A percentile compares a stretch with the other conserved stretches of the same genome.
These are phyloP conservation scores for Polygonum maritimum DNA, from an alignment of 148 eudicot genomes.

Conservation along the genomic window DNA sequence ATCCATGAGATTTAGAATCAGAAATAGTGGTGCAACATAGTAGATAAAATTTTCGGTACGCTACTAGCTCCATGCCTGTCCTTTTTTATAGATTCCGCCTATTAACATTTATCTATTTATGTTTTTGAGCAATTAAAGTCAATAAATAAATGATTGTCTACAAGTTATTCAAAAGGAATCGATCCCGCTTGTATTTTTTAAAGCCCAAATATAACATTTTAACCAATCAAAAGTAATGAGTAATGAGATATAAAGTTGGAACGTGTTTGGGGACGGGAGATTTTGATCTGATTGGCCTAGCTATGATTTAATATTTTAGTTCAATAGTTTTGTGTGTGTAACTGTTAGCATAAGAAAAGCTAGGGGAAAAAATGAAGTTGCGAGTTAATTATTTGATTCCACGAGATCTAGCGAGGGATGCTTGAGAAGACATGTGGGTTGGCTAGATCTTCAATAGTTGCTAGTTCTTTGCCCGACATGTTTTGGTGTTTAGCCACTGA, in stretches of 20 bases:
- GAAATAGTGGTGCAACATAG: background rate
- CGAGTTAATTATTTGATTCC: background rate
- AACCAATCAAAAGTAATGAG: too few relatives aligned
- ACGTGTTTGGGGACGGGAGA: too few relatives aligned
- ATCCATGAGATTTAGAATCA: background rate
- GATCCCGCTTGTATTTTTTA: too few relatives aligned
- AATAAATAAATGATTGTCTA: too few relatives aligned
- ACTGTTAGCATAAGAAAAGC: background rate
- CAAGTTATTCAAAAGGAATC: too few relatives aligned
- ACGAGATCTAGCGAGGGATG: background rate
- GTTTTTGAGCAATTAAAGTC: too few relatives aligned
- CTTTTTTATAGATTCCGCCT: background rate
- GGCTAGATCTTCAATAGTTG: background rate
- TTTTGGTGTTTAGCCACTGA: slow-evolving; percentile 2
- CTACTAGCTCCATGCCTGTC: background rate
- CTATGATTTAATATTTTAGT: background rate
- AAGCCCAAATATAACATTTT: too few relatives aligned
- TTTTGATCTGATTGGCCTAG: too few relatives aligned
- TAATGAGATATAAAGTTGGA: too few relatives aligned
- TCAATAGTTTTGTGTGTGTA: background rate
- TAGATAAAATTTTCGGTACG: background rate
- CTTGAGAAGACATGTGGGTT: slow-evolving; percentile 1
- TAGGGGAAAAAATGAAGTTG: background rate
- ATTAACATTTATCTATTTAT: too few relatives aligned
- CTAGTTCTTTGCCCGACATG: slow-evolving; percentile 3